phyloP scores from a whole-genome alignment of 2,329 filamentous ascomycete species.

The Aspergillus awamori region DNA sequence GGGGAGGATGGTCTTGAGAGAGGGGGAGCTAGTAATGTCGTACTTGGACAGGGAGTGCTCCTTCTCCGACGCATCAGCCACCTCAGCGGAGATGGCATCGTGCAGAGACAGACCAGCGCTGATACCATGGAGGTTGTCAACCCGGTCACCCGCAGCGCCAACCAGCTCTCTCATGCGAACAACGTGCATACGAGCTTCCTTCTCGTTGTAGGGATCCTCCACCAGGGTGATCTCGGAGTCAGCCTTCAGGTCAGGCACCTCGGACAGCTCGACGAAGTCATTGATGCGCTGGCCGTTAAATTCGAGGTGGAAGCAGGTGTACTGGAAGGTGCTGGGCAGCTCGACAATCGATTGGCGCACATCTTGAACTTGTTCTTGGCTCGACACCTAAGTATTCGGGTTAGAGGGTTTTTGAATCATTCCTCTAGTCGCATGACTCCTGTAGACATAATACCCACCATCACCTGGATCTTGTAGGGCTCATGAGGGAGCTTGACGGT shows the following conservation, averaged over 20 bases:
- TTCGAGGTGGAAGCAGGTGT: constrained; percentile 98
- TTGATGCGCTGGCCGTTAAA: constrained; percentile 87
- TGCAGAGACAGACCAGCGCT: constrained; percentile 83
- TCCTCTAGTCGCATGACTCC: constrained; percentile 16
- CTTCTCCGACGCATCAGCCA: constrained; percentile 47
- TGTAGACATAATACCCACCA: constrained; percentile 60
- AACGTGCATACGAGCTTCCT: constrained; percentile 93
- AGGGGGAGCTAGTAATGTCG: constrained; percentile 71
- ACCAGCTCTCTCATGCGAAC: constrained; percentile 90
- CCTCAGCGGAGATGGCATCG: constrained; percentile 66
- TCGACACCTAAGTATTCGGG: constrained; percentile 66
- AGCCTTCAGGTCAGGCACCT: constrained; percentile 76
- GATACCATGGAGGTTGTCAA: constrained; percentile 84
- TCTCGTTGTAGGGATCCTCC: constrained; percentile 97
- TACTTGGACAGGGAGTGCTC: constrained; percentile 69
- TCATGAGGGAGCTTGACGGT: constrained; percentile 81
- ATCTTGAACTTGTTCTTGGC: constrained; percentile 95
- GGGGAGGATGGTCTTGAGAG: constrained; percentile 72
- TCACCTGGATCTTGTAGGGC: constrained; percentile 78
- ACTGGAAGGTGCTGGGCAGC: constrained; percentile 87
- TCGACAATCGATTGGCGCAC: constrained; percentile 96
- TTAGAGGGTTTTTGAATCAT: constrained; percentile 22
- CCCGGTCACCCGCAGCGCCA: constrained; percentile 84
- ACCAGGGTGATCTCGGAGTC: constrained; percentile 80
- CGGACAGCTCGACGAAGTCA: constrained; percentile 89